These are phyloP conservation scores for Exophiala spinifera DNA, from an alignment of 2,329 filamentous ascomycete genomes.

Conservation along the genomic window DNA sequence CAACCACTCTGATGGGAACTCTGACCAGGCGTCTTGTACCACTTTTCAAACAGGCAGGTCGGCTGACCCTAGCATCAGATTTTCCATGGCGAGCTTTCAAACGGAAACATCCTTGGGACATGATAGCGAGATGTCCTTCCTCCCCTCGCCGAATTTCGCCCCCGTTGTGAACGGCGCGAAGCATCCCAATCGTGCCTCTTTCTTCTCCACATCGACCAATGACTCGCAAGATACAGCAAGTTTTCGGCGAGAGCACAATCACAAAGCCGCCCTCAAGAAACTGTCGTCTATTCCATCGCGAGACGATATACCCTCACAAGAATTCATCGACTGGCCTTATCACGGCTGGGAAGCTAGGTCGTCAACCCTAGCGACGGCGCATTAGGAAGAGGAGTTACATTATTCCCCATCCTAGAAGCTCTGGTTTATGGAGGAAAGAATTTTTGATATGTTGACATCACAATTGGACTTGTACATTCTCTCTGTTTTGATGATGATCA, in stretches of 20 bases:
- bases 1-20: conserved; percentile 12
- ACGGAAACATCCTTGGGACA: conserved; percentile 18
- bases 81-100: conserved; percentile 25
- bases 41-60: conserved; percentile 27
- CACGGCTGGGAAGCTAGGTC: conserved; percentile 21
- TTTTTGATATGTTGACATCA: not conserved
- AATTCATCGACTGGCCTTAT: conserved; percentile 29
- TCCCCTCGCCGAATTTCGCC: conserved; percentile 10
- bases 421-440: not conserved
- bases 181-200: conserved; percentile 18
- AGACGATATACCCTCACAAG: conserved; percentile 28
- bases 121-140: conserved; percentile 11
- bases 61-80: conserved; percentile 17
- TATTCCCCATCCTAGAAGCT: not conserved
- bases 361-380: conserved; percentile 17
- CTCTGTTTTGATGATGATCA: not conserved
- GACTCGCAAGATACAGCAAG: conserved; percentile 16
- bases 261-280: conserved; percentile 23
- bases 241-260: conserved; percentile 15
- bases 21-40: conserved; percentile 21
- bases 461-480: not conserved
- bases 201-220: conserved; percentile 21
- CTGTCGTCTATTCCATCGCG: conserved; percentile 19
- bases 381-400: conserved; percentile 9
- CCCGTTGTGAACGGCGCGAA: conserved; percentile 1